phyloP scores from a whole-genome alignment of 1,284 basidiomycete species.

The Calocybe gambosa region DNA sequence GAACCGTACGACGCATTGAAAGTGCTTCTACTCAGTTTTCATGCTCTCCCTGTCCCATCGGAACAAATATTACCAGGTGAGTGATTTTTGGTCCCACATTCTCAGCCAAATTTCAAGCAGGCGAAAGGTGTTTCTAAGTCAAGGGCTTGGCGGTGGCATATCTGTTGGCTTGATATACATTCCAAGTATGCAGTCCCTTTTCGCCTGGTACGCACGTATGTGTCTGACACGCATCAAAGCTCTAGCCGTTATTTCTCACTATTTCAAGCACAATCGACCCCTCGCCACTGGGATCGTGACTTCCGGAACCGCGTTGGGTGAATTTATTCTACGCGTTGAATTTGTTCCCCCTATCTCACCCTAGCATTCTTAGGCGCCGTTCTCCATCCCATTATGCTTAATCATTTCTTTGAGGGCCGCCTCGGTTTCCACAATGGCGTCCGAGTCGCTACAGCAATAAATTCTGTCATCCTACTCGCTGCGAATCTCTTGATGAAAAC shows the following conservation, averaged over 20 bases:
- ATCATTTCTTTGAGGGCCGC: constrained; percentile 32
- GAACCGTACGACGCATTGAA: constrained; percentile 3
- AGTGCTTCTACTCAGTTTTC: constrained; percentile 23
- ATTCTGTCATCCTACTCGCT: constrained; percentile 33
- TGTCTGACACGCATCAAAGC: background rate
- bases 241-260: constrained; percentile 15
- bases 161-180: constrained; percentile 11
- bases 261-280: constrained; percentile 14
- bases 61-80: constrained; percentile 35
- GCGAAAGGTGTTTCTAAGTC: constrained; percentile 7
- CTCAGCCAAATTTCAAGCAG: background rate
- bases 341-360: background rate
- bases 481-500: constrained; percentile 38
- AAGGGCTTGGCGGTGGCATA: constrained; percentile 8
- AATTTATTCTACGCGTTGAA: background rate
- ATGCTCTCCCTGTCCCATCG: constrained; percentile 33
- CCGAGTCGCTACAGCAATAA: constrained; percentile 35
- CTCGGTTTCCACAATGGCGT: constrained; percentile 38
- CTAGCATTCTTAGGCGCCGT: constrained; percentile 27
- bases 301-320: constrained; percentile 14
- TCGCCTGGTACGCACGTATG: background rate
- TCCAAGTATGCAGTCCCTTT: constrained; percentile 2
- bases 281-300: constrained; percentile 17
- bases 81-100: background rate
- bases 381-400: constrained; percentile 44